Percentiles rank a stretch among this genome's conserved stretches.
Conservation (phyloP, 176 grass and related monocot species). For the bread wheat (Triticum aestivum) region IWGSC_CS_RefSeq_v2.1 NC_057795.1:484676393-484676892, state of each 20-base stretch:
- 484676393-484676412: constrained; percentile 79
- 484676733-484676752: constrained; percentile 80
- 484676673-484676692: constrained; percentile 67
- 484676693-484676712: constrained; percentile 37
- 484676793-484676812: constrained; percentile 47
- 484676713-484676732: constrained; percentile 59
- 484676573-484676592: constrained; percentile 63
- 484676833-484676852: constrained; percentile 79
- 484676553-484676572: constrained; percentile 57
- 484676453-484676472: constrained; percentile 54
- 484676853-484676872: constrained; percentile 31
- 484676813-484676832: constrained; percentile 84
- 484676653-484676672: constrained; percentile 57
- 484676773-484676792: constrained; percentile 73
- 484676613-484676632: constrained; percentile 54
- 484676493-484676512: constrained; percentile 47
- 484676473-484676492: constrained; percentile 64
- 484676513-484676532: constrained; percentile 51
- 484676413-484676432: constrained; percentile 94
- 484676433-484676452: constrained; percentile 63
- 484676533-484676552: constrained; percentile 53
- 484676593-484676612: constrained; percentile 48
- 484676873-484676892: constrained; percentile 62
- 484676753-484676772: constrained; percentile 53
- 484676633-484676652: constrained; percentile 83